These are phyloP conservation scores for Dryadomyces quercivorus DNA, from an alignment of 2,329 filamentous ascomycete species.

Conservation along the genomic window DNA sequence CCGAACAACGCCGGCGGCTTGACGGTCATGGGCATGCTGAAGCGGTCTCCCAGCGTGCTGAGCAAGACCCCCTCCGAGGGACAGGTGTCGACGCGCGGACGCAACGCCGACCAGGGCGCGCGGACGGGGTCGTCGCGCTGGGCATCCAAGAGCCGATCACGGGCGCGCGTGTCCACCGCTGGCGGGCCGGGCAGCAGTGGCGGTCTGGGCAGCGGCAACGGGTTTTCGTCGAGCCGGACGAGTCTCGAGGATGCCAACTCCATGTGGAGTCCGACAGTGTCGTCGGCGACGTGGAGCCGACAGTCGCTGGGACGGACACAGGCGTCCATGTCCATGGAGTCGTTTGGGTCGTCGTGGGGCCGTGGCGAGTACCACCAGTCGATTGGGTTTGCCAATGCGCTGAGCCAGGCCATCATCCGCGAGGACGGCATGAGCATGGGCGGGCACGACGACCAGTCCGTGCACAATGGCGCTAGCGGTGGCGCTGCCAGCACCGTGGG, in stretches of 20 bases:
- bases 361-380: conserved; percentile 84
- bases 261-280: conserved; percentile 72
- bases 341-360: conserved; percentile 54
- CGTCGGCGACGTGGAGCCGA: conserved; percentile 93
- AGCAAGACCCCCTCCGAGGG: conserved; percentile 88
- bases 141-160: conserved; percentile 75
- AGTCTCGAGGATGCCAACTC: conserved; percentile 87
- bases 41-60: conserved; percentile 77
- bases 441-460: conserved; percentile 12
- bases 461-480: conserved; percentile 17
- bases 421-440: conserved; percentile 47
- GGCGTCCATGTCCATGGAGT: conserved; percentile 85
- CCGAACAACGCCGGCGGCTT: conserved; percentile 48
- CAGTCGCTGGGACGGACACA: conserved; percentile 85
- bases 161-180: conserved; percentile 32
- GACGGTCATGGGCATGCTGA: conserved; percentile 64
- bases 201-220: conserved; percentile 38
- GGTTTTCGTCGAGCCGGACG: conserved; percentile 80
- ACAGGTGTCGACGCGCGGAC: conserved; percentile 56
- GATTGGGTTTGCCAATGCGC: conserved; percentile 91
- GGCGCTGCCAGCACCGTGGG: conserved; percentile 9
- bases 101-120: conserved; percentile 43
- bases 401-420: conserved; percentile 92
- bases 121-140: conserved; percentile 53
- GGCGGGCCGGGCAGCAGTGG: conserved; percentile 28